Base-by-base conservation (phyloP, 768 basidiomycete genomes). In the Pleurotus tuber-regium region DNA sequence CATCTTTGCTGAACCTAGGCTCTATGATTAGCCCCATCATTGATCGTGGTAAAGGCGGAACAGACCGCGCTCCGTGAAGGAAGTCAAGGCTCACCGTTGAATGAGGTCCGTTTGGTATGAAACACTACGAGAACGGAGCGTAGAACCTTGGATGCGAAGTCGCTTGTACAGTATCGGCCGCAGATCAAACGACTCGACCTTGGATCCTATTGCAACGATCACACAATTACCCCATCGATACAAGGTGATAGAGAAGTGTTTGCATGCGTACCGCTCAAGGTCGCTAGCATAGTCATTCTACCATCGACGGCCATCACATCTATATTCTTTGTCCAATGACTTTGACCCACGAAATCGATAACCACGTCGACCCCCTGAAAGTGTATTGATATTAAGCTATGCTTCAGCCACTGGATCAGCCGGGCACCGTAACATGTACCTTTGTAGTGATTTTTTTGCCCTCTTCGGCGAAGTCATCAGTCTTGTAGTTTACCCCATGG, bases 131-230 rank as follows among this genome's bases (percentile, higher is more conserved):
- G 86, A 82, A 19, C 93, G 83, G 25, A 97, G 71, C 1, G 92
- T 96, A 18, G 91, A 90, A 18, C 94, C 93, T 66, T 92, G 86
- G 44, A 98, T 86, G 21, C 85, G 83, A 44, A 97, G 80, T 14
- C 93, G 84, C 70, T 95, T 98, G 66, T 74, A 84, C 52, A 96
- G 71, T 49, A 97, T 79, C 8, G 83, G 84, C 4, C 59, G 60
- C 40, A 97, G 70, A 64, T 86, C 76, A 52, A 83, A 69, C 11
- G 68, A 69, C 11, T 77, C 64, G 12, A 84, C 75, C 14, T 73
- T 68, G 25, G 66, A 61, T 38, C 87, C 87, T 88, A 61, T n/a
- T 49, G 51, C 23, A 50, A 38, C 51, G 11, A 21, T 44, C 18
- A 19, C 23, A 24, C 14, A 16, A n/a, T n/a, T n/a, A n/a, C n/a